Percentiles rank a stretch among this genome's conserved stretches.
phyloP scores from a whole-genome alignment of 1,139 yeast genomes.

The Pichia cactophila region DNA sequence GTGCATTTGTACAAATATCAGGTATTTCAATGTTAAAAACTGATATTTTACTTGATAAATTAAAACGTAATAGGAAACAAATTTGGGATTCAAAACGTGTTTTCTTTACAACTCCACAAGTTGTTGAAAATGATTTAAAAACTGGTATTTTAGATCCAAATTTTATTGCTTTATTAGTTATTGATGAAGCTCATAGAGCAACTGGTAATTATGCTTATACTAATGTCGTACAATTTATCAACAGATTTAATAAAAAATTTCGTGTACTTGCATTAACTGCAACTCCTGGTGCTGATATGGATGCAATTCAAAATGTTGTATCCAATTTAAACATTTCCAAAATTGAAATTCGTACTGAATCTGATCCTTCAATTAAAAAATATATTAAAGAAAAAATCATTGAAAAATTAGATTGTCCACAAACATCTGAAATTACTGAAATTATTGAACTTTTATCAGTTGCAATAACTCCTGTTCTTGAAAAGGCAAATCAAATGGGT shows the following conservation, averaged over 20 bases:
- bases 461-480: constrained; percentile 60
- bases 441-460: constrained; percentile 44
- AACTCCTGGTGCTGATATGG: constrained; percentile 85
- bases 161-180: constrained; percentile 62
- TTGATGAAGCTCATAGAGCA: constrained; percentile 96
- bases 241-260: constrained; percentile 55
- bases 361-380: constrained; percentile 67
- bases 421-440: constrained; percentile 45
- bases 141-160: constrained; percentile 72
- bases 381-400: constrained; percentile 70
- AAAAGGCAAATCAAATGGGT: constrained; percentile 55
- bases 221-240: constrained; percentile 56
- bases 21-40: constrained; percentile 74
- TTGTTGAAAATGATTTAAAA: constrained; percentile 81
- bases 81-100: constrained; percentile 75
- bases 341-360: constrained; percentile 82
- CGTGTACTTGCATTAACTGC: constrained; percentile 87
- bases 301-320: constrained; percentile 81
- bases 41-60: constrained; percentile 73
- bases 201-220: constrained; percentile 86
- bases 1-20: constrained; percentile 83
- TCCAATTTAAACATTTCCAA: constrained; percentile 64
- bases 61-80: constrained; percentile 54
- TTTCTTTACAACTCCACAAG: constrained; percentile 94
- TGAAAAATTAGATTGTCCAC: constrained; percentile 49